Evolutionary conservation across 257 asterid genomes (phyloP).

Genomic region (Catharanthus roseus): DNA sequence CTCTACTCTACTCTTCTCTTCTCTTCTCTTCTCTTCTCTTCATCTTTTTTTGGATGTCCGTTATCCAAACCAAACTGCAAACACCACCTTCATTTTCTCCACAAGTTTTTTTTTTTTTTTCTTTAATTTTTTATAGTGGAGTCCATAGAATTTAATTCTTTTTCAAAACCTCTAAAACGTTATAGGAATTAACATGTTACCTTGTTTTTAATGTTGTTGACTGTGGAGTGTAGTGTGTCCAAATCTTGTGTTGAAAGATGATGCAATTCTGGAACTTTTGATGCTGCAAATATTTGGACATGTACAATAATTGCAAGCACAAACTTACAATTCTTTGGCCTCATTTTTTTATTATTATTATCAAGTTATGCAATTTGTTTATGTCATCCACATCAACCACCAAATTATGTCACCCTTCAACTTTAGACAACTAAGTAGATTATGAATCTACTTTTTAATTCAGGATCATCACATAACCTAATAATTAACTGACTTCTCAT

Average conservation of each 20-base stretch:
- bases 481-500: background rate
- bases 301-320: background rate
- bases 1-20: too few relatives aligned
- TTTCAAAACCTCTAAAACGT: too few relatives aligned
- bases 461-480: conserved; percentile 1
- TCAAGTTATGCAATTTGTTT: background rate
- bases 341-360: background rate
- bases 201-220: background rate
- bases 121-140: too few relatives aligned
- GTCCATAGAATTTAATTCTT: too few relatives aligned
- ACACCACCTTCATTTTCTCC: conserved; percentile 5
- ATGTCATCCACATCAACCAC: conserved; percentile 19
- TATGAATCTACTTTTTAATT: background rate
- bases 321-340: background rate
- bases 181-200: too few relatives aligned
- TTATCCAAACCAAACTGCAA: background rate
- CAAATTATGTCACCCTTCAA: conserved; percentile 11
- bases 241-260: background rate
- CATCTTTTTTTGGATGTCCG: background rate
- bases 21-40: too few relatives aligned
- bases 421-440: conserved; percentile 10
- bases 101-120: too few relatives aligned
- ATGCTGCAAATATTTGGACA: conserved; percentile 3
- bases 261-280: background rate
- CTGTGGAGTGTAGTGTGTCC: background rate